Percentiles rank a stretch among this genome's conserved stretches.
Conservation (phyloP, 129 eudicot species). For the Flaveria sonorensis region DNA sequence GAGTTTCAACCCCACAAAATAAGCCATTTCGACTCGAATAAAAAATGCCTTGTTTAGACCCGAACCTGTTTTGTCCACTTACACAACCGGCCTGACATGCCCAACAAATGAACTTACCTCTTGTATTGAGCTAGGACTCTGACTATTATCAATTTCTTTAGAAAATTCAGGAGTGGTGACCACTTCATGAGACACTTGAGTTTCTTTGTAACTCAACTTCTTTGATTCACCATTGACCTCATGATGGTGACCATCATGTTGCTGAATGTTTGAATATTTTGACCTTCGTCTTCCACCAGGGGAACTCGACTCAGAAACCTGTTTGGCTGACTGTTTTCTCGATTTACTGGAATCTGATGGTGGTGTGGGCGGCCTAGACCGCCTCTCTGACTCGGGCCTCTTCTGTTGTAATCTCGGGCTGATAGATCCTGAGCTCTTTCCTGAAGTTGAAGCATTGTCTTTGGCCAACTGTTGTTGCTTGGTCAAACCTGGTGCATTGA, state of each 20-base stretch:
- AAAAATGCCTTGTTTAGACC: not conserved
- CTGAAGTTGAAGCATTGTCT: slow-evolving; percentile 44
- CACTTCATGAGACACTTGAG: slow-evolving; percentile 28
- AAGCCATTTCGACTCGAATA: not conserved
- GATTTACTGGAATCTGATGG: slow-evolving; percentile 59
- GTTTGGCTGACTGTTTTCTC: slow-evolving; percentile 53
- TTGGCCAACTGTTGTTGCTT: slow-evolving; percentile 50
- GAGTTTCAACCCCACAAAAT: not conserved
- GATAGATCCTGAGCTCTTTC: slow-evolving; percentile 55
- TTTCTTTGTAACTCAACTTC: slow-evolving; percentile 44
- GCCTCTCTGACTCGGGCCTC: slow-evolving; percentile 63
- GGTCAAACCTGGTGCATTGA: slow-evolving; percentile 38
- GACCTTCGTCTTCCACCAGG: slow-evolving; percentile 83
- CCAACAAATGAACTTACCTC: slow-evolving; percentile 45
- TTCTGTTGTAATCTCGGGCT: slow-evolving; percentile 85
- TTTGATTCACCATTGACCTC: slow-evolving; percentile 49
- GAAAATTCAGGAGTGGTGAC: slow-evolving; percentile 36
- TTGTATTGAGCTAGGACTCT: slow-evolving; percentile 42
- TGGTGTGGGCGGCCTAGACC: slow-evolving; percentile 78
- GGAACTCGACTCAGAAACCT: slow-evolving; percentile 64
- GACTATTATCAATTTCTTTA: slow-evolving; percentile 27
- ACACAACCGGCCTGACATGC: not conserved
- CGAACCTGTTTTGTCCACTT: not conserved
- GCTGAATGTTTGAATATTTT: slow-evolving; percentile 46
- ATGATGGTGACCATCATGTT: slow-evolving; percentile 44